These are phyloP conservation scores for Achlya hypogyna DNA, from an alignment of 352 stramenopile genomes.

Conservation along the genomic window DNA sequence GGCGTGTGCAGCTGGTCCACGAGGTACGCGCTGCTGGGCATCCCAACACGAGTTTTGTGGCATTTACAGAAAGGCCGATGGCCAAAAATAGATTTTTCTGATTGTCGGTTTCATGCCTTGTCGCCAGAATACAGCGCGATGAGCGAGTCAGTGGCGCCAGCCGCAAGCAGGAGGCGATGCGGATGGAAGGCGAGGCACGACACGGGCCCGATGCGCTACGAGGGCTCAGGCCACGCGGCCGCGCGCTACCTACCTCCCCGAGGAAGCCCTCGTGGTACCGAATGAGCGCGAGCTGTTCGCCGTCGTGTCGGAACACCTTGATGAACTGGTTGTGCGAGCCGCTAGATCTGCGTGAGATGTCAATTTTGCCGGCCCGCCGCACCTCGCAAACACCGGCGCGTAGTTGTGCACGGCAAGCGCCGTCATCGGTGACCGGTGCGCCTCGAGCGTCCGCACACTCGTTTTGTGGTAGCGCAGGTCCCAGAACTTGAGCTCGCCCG, in stretches of 20 bases:
- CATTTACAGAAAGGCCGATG: too few species aligned
- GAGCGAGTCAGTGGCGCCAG: slow-evolving; percentile 92
- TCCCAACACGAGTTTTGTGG: too few species aligned
- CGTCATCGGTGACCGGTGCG: slow-evolving; percentile 92
- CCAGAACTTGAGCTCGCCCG: slow-evolving; percentile 95
- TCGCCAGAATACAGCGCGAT: slow-evolving; percentile 90
- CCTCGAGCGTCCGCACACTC: slow-evolving; percentile 82
- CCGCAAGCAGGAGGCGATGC: slow-evolving; percentile 90
- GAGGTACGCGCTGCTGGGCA: too few species aligned
- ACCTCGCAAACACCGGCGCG: slow-evolving; percentile 92
- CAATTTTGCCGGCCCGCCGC: not conserved
- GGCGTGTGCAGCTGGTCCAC: not conserved
- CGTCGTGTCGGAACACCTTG: slow-evolving; percentile 92
- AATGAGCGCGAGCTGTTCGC: slow-evolving; percentile 76
- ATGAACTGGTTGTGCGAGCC: slow-evolving; percentile 99
- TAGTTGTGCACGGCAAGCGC: slow-evolving; percentile 92
- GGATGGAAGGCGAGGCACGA: slow-evolving; percentile 97
- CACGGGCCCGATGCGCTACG: slow-evolving; percentile 91
- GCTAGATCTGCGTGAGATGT: slow-evolving; percentile 30
- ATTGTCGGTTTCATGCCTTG: slow-evolving; percentile 29
- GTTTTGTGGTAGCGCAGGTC: slow-evolving; percentile 87
- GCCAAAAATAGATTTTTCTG: not conserved
- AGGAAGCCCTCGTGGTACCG: slow-evolving; percentile 96
- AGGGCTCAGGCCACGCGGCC: not conserved
- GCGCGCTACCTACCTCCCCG: slow-evolving; percentile 42